phyloP scores from a whole-genome alignment of 2,329 filamentous ascomycete species.

The Tolypocladium album region DNA sequence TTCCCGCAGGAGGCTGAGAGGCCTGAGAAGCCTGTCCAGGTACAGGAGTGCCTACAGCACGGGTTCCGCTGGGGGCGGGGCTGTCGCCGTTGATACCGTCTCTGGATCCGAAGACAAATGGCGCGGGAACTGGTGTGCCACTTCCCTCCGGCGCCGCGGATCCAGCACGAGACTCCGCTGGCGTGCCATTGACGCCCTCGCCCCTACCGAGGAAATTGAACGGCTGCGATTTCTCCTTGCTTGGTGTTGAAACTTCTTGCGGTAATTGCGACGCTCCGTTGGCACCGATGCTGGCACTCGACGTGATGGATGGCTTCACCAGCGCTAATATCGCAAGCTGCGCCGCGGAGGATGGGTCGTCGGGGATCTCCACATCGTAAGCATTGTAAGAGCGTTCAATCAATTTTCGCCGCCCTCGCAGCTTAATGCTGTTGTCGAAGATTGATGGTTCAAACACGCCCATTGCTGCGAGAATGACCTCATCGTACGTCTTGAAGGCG shows the following conservation, averaged over 20 bases:
- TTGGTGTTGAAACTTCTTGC: slow-evolving; percentile 43
- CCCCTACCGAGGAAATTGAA: slow-evolving; percentile 58
- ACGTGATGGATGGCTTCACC: slow-evolving; percentile 47
- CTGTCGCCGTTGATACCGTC: slow-evolving; percentile 36
- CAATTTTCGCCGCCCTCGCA: slow-evolving; percentile 67
- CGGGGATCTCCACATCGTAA: slow-evolving; percentile 77
- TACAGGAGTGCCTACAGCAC: slow-evolving; percentile 35
- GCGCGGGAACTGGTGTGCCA: slow-evolving; percentile 52
- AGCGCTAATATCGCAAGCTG: slow-evolving; percentile 58
- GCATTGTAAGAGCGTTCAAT: slow-evolving; percentile 85
- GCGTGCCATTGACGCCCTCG: slow-evolving; percentile 65
- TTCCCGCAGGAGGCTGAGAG: slow-evolving; percentile 28
- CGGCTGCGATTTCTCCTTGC: slow-evolving; percentile 53
- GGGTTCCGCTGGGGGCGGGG: slow-evolving; percentile 40
- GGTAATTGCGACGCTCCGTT: slow-evolving; percentile 33
- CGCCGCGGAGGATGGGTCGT: slow-evolving; percentile 79
- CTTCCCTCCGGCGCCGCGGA: slow-evolving; percentile 75
- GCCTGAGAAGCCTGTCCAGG: slow-evolving; percentile 19
- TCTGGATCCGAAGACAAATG: slow-evolving; percentile 44
- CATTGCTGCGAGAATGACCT: slow-evolving; percentile 88
- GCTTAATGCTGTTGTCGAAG: slow-evolving; percentile 74
- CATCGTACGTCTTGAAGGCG: slow-evolving; percentile 93
- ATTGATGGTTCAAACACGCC: slow-evolving; percentile 85
- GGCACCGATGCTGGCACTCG: slow-evolving; percentile 14
- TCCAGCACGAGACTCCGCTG: slow-evolving; percentile 74